Evolutionary conservation across 139 green algal genomes (phyloP).

Genomic region (Chlamydomonas sp.): DNA sequence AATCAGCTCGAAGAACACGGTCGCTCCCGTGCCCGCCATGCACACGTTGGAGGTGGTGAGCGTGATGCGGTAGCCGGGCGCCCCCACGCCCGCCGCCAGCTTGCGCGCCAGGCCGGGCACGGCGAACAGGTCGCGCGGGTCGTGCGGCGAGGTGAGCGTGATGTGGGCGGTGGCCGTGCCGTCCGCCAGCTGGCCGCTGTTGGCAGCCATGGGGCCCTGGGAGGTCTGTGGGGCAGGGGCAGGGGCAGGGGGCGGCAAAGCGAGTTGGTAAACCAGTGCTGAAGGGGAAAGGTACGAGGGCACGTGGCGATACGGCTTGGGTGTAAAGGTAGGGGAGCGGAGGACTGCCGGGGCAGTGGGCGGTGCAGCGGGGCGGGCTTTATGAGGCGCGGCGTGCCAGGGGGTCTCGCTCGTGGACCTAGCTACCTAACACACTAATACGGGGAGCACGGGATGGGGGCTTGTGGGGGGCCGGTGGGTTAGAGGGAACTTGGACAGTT

Average conservation of each 20-base stretch:
- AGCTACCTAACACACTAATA: too few species aligned
- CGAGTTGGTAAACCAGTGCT: not conserved
- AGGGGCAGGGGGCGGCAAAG: not conserved
- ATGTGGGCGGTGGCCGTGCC: slow-evolving; percentile 39
- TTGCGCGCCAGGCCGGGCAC: slow-evolving; percentile 39
- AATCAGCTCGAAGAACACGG: slow-evolving; percentile 81
- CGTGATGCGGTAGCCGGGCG: slow-evolving; percentile 64
- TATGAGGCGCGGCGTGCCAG: too few species aligned
- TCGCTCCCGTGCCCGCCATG: slow-evolving; percentile 47
- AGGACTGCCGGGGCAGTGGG: too few species aligned
- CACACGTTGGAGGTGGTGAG: slow-evolving; percentile 62
- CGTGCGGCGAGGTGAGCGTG: slow-evolving; percentile 1
- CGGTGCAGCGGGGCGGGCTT: too few species aligned
- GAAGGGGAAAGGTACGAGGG: not conserved
- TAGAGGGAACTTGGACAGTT: too few species aligned
- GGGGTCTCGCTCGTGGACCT: too few species aligned
- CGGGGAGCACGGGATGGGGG: too few species aligned
- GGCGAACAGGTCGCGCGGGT: not conserved
- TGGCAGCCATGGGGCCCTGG: not conserved
- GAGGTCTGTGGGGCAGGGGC: not conserved
- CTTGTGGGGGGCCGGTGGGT: too few species aligned
- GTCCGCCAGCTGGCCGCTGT: slow-evolving; percentile 12
- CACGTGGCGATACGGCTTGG: too few species aligned
- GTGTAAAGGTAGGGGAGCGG: too few species aligned
- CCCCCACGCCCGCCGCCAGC: slow-evolving; percentile 37